Evolutionary conservation across 179 eudicot species (phyloP), one percentile per base, ranked within the genome.

Genomic region (Nepenthes alata): DNA sequence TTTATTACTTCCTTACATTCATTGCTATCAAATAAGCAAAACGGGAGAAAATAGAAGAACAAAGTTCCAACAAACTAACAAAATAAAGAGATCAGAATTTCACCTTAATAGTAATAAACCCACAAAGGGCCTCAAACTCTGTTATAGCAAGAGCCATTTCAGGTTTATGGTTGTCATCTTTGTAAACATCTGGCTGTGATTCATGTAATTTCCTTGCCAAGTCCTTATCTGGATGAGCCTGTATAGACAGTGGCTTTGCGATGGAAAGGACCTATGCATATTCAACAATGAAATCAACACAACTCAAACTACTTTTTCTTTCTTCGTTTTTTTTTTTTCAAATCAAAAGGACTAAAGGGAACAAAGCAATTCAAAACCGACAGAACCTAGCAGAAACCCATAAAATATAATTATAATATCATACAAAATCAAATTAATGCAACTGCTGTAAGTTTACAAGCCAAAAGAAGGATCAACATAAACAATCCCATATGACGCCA

Each of bases 61-160:
- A 8, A 12, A 53, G 2, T 7, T 7, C n/a, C 37, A 47, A 34
- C 11, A 16, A 34, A 12, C 37, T 4, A 57, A 49, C 3, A 11
- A 25, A 52, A 52, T 1, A 4, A 41, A 41, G 8, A 41, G 61
- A 39, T 2, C 47, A 35, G 55, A 35, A 45, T 45, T 61, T 64
- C 70, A 91, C 98, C 96, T 91, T 70, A 2, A 80, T 71, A 58
- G 74, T 67, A 9, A 86, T 70, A 74, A 91, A 89, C 12, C 98
- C 98, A 61, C 87, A 86, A 38, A 91, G 75, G 61, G 93, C 94
- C 85, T 91, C 88, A 57, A 91, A 91, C 57, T 89, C 82, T 1
- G 98, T 89, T 35, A 91, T 55, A 37, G 98, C 98, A 72, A 91
- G 58, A 75, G 91, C 95, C 96, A 91, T 84, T 72, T 91, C 98